Base-by-base conservation (phyloP, 2,329 filamentous ascomycete species). In the Colletotrichum lupini region DNA sequence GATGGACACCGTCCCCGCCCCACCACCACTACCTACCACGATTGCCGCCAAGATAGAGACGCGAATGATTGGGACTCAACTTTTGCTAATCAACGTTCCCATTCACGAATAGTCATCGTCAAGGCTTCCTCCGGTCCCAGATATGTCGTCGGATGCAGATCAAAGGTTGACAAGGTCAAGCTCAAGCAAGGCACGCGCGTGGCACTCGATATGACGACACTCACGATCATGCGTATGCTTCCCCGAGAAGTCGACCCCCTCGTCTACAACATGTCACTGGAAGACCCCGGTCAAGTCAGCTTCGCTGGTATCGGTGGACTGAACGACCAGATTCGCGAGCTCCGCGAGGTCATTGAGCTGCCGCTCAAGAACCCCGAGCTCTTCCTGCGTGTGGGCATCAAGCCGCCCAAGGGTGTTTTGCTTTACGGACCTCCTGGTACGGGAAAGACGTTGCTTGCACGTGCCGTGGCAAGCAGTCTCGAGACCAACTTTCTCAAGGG, bases 161-260 rank as follows among this genome's bases (percentile, higher is more conserved):
- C 95, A 75, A 99, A 99, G 86, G 97, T 99, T 80, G 97, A 99
- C 88, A 98, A 97, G 87, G 87, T 89, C 75, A 98, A 98, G 88
- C 87, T 99, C 82, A 99, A 98, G 90, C 97, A 99, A 85, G 97
- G 97, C 79, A 98, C 96, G 32, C 94, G 97, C 80, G 97, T 99
- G 68, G 96, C 97, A 42, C 92, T 99, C 73, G 97, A 99, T 81
- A 99, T 99, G 97, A 99, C 97, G 64, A 99, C 97, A 24, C 93
- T 99, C 78, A 99, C 97, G 74, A 99, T 99, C 85, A 99, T 99
- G 97, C 94, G 97, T 80, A 99, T 99, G 97, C 89, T 99, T 59
- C 97, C 97, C 73, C 93, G 97, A 83, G 97, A 99, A 87, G 97
- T 99, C 81, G 97, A 99, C 81, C 97, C 97, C 24, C 89, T 99